These are phyloP conservation scores for Mortierella sp. DNA, from an alignment of 371 early-diverging fungal species.

Conservation along the genomic window DNA sequence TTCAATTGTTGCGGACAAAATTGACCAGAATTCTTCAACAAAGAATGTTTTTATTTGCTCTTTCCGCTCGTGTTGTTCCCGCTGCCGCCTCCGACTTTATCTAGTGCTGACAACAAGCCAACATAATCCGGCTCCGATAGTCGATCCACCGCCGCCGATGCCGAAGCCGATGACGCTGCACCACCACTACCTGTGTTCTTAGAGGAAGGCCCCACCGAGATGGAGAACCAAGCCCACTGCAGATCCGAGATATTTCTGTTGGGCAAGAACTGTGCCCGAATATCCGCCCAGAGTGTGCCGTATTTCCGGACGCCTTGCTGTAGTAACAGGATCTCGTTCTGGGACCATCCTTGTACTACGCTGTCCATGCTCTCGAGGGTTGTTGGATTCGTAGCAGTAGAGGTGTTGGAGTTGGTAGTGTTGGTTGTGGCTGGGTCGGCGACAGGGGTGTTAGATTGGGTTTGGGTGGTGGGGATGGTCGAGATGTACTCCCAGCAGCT, in stretches of 20 bases:
- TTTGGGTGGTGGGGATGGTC: neutral
- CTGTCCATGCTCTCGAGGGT: neutral
- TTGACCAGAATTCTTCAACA: too few species aligned
- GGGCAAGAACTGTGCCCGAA: conserved; percentile 51
- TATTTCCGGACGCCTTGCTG: conserved; percentile 40
- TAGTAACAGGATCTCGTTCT: conserved; percentile 33
- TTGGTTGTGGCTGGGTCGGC: too few species aligned
- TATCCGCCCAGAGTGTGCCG: conserved; percentile 45
- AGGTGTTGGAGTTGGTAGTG: neutral
- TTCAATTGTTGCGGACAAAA: too few species aligned
- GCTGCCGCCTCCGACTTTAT: conserved; percentile 16
- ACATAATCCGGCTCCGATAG: conserved; percentile 41
- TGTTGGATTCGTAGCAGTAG: neutral
- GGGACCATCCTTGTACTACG: conserved; percentile 25
- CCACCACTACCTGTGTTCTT: neutral
- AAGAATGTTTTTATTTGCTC: neutral
- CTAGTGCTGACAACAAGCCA: conserved; percentile 33
- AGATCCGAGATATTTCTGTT: conserved; percentile 33
- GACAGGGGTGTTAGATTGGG: too few species aligned
- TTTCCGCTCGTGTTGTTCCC: neutral
- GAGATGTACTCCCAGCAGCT: conserved; percentile 39
- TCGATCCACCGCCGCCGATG: conserved; percentile 22
- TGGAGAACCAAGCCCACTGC: conserved; percentile 29
- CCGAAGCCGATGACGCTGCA: too few species aligned
- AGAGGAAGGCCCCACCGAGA: neutral